Evolutionary conservation across 164 flowering plant genomes (phyloP), one percentile per base, ranked within the genome.

Genomic region (Liquidambar formosana): DNA sequence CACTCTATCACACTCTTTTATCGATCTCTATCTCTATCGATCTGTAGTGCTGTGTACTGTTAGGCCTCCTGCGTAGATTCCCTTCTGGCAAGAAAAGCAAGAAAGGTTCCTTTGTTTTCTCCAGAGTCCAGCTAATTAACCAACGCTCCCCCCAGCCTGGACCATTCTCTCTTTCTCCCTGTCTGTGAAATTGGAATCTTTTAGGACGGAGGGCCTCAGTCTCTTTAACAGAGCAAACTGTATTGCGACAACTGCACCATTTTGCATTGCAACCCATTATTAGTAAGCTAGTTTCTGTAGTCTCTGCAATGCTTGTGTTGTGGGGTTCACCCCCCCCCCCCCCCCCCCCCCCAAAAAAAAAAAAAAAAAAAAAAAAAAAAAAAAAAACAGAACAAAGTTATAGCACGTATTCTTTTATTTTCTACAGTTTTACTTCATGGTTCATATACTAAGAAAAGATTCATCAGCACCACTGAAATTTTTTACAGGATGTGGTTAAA

Each of bases 101-200:
- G 27, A 47, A 71, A 71, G 52, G 27, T 71, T 63, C 53, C 38
- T 57, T 71, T 61, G 44, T 65, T 27, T 57, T 60, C 64, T 68
- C 57, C 71, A 60, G 57, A 57, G 43, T 56, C 73, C 67, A 54
- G 67, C 67, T 59, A 41, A 1, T 49, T 21, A 21, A 52, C 10
- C 56, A 18, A n/a, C n/a, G n/a, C n/a, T n/a, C n/a, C 56, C n/a
- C 54, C 3, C 54, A 3, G 8, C 21, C 54, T 51, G 54, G 54
- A 51, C 38, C 38, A 25, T 28, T 47, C 59, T 73, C 49, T 27
- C 63, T 23, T 51, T 63, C 41, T 63, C 27, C 14, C 26, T 64
- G 6, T 27, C 41, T 57, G 26, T 57, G 47, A 26, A 61, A 53
- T n/a, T 59, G 63, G 76, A 76, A 72, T 76, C 75, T 76, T 72